Conservation (phyloP, 2,329 filamentous ascomycete genomes). For the Arthrinium puccinioides region DNA sequence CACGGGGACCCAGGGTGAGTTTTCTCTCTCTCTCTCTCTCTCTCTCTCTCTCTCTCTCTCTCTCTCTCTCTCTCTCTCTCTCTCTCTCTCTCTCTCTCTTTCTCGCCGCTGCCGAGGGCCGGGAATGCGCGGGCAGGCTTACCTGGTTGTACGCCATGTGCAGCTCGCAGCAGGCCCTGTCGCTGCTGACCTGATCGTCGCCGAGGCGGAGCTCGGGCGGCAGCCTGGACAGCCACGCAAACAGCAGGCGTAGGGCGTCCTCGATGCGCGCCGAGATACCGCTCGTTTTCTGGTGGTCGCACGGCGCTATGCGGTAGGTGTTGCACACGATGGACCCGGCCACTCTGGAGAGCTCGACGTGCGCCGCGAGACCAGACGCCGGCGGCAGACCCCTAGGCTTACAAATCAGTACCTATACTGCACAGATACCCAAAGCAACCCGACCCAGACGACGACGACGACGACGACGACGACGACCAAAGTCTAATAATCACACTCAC, state of each 20-base stretch:
- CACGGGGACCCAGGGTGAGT: slow-evolving; percentile 1
- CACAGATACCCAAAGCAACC: no score
- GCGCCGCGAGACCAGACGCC: slow-evolving; percentile 34
- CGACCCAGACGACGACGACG: no score
- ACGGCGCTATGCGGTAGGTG: slow-evolving; percentile 32
- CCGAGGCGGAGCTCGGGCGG: slow-evolving; percentile 29
- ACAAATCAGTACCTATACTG: slow-evolving; percentile 4
- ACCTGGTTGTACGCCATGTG: slow-evolving; percentile 43
- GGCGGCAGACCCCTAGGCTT: slow-evolving; percentile 32
- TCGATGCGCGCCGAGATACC: slow-evolving; percentile 26
- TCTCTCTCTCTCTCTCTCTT: background rate
- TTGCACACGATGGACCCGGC: slow-evolving; percentile 41
- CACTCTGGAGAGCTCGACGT: slow-evolving; percentile 39
- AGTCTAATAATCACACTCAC: slow-evolving; percentile 23
- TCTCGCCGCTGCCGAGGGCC: no score
- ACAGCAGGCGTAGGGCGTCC: slow-evolving; percentile 32
- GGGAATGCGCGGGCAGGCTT: background rate
- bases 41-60: background rate
- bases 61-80: background rate
- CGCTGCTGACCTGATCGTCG: slow-evolving; percentile 25
- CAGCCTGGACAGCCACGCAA: slow-evolving; percentile 31
- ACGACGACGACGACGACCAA: background rate
- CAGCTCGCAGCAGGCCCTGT: slow-evolving; percentile 35
- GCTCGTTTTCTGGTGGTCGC: slow-evolving; percentile 12
- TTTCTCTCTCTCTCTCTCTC: background rate